phyloP scores from a whole-genome alignment of 2,329 filamentous ascomycete genomes.

The Sclerotinia nivalis region DNA sequence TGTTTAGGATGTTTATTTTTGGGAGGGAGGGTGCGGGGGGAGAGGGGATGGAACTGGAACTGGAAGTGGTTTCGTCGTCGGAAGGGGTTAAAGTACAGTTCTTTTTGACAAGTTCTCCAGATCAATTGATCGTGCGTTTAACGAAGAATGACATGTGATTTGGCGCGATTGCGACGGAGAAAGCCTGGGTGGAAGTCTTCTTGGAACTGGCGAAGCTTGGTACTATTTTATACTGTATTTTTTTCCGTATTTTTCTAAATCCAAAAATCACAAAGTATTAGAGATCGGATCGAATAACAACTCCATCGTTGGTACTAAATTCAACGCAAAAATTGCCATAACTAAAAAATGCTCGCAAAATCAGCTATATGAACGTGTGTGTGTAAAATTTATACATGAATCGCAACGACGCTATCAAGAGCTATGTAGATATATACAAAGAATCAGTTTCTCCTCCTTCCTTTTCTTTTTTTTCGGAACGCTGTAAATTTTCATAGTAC shows the following conservation, averaged over 20 bases:
- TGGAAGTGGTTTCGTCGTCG: no score
- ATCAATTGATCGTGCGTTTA: not conserved
- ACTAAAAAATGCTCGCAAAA: not conserved
- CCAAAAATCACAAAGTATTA: no score
- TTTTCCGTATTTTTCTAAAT: no score
- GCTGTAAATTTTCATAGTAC: not conserved
- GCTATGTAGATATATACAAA: constrained; percentile 3
- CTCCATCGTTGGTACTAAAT: no score
- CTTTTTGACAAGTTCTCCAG: not conserved
- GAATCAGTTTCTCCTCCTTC: not conserved
- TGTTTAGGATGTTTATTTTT: not conserved
- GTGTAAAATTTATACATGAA: constrained; percentile 9
- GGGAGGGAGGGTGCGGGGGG: not conserved
- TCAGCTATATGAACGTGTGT: no score
- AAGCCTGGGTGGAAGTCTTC: not conserved
- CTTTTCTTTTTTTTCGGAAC: not conserved
- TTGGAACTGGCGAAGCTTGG: not conserved
- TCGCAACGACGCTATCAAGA: constrained; percentile 4
- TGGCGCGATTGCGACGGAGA: not conserved
- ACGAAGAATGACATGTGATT: not conserved
- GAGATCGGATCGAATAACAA: no score
- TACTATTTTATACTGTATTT: no score
- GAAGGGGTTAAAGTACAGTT: fast-evolving
- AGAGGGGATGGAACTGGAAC: no score
- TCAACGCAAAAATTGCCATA: fast-evolving